Percentiles rank a stretch among this genome's conserved stretches.
These are phyloP conservation scores for Scheffersomyces spartinae DNA, from an alignment of 805 yeast species.

Conservation along the genomic window DNA sequence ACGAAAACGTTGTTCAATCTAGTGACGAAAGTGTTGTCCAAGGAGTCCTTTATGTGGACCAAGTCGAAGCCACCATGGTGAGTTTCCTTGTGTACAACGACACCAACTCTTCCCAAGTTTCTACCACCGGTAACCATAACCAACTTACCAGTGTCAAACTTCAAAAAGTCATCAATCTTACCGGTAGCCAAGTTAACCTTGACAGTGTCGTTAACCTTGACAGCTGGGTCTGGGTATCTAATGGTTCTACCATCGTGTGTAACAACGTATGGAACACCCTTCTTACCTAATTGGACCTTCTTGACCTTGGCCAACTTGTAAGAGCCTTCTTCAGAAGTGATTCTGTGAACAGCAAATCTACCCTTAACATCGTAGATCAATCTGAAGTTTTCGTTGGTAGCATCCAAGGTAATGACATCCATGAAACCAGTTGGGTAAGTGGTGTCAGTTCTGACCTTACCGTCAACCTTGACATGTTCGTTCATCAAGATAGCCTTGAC, in stretches of 20 bases:
- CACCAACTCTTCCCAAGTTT: conserved; percentile 97
- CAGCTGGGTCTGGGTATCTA: conserved; percentile 97
- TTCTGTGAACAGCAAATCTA: conserved; percentile 99
- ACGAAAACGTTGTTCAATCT: conserved; percentile 89
- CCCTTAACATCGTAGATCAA: conserved; percentile 97
- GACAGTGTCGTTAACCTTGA: conserved; percentile 96
- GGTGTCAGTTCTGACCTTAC: conserved; percentile 97
- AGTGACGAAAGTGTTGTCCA: conserved; percentile 92
- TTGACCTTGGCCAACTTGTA: conserved; percentile 98
- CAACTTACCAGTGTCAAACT: conserved; percentile 86
- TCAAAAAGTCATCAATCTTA: conserved; percentile 80
- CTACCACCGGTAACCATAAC: conserved; percentile 97
- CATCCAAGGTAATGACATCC: conserved; percentile 96
- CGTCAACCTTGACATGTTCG: conserved; percentile 97
- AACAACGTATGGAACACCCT: conserved; percentile 95
- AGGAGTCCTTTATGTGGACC: conserved; percentile 91
- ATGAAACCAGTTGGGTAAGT: conserved; percentile 99
- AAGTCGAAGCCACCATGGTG: conserved; percentile 98
- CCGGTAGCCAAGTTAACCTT: conserved; percentile 94
- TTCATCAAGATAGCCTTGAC: conserved; percentile 97
- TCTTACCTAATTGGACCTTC: conserved; percentile 97
- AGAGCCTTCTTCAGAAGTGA: conserved; percentile 95
- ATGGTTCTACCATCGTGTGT: conserved; percentile 99
- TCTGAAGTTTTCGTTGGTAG: conserved; percentile 99
- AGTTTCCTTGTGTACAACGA: conserved; percentile 89